Conservation (phyloP, 208 protist genomes). For the Acanthamoeba healyi region DNA sequence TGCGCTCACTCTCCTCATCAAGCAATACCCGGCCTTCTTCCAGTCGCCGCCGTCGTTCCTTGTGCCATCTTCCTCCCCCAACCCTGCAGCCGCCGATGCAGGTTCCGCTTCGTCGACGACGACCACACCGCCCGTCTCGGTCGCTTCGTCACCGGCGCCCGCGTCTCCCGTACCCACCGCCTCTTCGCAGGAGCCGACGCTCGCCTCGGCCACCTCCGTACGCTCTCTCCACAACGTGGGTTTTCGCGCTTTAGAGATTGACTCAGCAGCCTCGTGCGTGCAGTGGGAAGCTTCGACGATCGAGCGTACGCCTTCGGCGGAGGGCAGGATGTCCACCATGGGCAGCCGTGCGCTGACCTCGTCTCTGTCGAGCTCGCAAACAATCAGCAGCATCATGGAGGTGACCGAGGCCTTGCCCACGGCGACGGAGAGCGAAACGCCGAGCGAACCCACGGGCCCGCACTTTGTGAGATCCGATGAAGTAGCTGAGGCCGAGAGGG, state of each 20-base stretch:
- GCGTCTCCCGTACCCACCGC: too few species aligned
- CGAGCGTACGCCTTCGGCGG: background rate
- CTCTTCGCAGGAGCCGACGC: too few species aligned
- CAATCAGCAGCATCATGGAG: background rate
- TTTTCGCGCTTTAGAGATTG: too few species aligned
- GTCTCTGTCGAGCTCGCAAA: background rate
- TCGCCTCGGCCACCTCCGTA: too few species aligned
- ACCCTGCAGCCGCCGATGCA: background rate
- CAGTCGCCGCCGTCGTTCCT: background rate
- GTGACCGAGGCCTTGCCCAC: background rate
- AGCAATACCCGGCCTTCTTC: slow-evolving; percentile 24
- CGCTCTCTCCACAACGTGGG: too few species aligned
- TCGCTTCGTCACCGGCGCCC: too few species aligned
- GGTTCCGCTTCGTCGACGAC: background rate
- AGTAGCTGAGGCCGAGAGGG: background rate
- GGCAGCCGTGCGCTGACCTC: background rate
- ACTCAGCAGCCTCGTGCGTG: too few species aligned
- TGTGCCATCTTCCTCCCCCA: background rate
- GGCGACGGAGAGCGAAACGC: background rate
- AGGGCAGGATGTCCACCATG: background rate
- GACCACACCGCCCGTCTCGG: too few species aligned
- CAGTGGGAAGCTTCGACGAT: too few species aligned
- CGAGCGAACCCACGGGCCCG: too few species aligned
- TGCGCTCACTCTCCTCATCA: slow-evolving; percentile 8
- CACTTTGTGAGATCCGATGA: background rate